Conservation (phyloP, 148 eudicot genomes). For the Chenopodium suecicum region DNA sequence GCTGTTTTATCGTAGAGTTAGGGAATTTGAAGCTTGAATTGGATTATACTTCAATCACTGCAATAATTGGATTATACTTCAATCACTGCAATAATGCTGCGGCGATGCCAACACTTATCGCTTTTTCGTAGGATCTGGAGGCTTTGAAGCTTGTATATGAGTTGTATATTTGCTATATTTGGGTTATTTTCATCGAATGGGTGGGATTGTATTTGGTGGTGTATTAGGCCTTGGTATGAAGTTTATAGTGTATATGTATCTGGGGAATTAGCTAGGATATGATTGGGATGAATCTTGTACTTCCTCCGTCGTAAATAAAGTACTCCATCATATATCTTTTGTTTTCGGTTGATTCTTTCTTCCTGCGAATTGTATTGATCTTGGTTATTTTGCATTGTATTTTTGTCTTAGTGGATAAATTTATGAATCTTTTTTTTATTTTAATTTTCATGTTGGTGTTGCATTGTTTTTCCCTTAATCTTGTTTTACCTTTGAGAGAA, state of each 20-base stretch:
- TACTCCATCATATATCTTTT: not conserved
- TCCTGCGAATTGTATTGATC: not conserved
- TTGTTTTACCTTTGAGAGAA: not conserved
- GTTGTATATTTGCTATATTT: too few species aligned
- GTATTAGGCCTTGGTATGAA: not conserved
- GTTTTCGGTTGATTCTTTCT: not conserved
- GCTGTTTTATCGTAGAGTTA: too few species aligned
- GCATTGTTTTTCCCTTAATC: not conserved
- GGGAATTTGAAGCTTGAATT: not conserved
- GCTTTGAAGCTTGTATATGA: not conserved
- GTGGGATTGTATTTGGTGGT: not conserved
- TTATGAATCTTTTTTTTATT: not conserved
- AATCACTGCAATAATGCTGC: too few species aligned
- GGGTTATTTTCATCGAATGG: too few species aligned
- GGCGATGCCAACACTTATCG: too few species aligned
- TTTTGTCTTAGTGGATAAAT: too few species aligned
- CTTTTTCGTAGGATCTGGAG: not conserved
- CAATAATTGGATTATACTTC: too few species aligned
- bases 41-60: too few species aligned
- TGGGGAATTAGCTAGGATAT: not conserved
- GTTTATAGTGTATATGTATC: not conserved
- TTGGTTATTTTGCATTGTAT: not conserved
- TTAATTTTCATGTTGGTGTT: not conserved
- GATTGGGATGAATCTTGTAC: not conserved
- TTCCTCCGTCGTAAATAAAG: not conserved